phyloP scores from a whole-genome alignment of 2,329 filamentous ascomycete species.

The Penicillium sp. region DNA sequence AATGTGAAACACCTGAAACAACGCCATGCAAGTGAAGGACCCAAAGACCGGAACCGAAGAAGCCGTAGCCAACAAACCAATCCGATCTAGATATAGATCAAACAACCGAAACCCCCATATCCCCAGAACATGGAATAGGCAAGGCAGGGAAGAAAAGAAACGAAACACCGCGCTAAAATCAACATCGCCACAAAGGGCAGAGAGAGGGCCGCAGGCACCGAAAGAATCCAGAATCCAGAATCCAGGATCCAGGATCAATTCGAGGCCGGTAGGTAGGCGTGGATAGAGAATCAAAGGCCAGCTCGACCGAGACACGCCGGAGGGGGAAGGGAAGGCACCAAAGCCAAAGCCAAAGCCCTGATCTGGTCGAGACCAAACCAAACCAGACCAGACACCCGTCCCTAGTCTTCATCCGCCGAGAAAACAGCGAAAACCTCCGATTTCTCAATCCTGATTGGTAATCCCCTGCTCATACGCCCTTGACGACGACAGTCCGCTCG shows the following conservation, averaged over 20 bases:
- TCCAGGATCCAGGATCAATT: neutral
- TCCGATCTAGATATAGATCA: conserved; percentile 9
- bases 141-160: conserved; percentile 2
- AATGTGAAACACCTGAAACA: conserved; percentile 19
- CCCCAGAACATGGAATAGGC: no score
- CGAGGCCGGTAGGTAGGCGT: neutral
- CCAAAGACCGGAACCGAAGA: neutral
- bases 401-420: neutral
- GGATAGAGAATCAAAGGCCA: neutral
- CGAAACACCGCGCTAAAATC: conserved; percentile 35
- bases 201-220: conserved; percentile 18
- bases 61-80: conserved; percentile 16
- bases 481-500: conserved; percentile 91
- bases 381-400: neutral
- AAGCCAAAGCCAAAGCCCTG: no score
- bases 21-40: conserved; percentile 29
- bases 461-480: conserved; percentile 62
- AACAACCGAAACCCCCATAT: conserved; percentile 2
- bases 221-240: conserved; percentile 5
- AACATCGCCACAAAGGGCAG: conserved; percentile 13
- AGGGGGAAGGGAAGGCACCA: neutral
- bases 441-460: neutral
- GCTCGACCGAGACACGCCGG: neutral
- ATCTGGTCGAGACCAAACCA: no score
- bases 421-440: neutral